These are phyloP conservation scores for Carex cristatella DNA, from an alignment of 176 grass and related monocot genomes.

Conservation along the genomic window DNA sequence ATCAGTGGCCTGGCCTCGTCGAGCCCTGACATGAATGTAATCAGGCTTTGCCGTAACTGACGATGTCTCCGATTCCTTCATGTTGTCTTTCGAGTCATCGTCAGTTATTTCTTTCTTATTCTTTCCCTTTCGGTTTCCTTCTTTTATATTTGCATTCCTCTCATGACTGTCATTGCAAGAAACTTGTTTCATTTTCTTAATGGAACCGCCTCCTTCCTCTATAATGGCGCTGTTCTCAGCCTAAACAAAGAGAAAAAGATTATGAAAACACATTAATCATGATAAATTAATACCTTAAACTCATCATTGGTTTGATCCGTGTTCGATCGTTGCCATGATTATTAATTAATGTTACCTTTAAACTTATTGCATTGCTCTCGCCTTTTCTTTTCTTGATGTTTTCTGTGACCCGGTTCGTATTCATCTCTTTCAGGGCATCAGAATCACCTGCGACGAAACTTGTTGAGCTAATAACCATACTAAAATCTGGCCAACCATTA, in stretches of 20 bases:
- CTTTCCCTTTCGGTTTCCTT: conserved; percentile 29
- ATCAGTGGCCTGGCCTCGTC: conserved; percentile 94
- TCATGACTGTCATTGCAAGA: background rate
- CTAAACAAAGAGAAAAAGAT: background rate
- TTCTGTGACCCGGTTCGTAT: background rate
- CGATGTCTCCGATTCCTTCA: background rate
- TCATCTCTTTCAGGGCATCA: background rate
- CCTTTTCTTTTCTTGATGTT: conserved; percentile 51
- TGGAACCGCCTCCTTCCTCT: background rate
- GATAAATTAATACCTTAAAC: background rate
- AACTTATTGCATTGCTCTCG: conserved; percentile 16
- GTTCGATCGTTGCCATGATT: background rate
- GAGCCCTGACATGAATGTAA: conserved; percentile 95
- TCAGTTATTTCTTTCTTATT: conserved; percentile 37
- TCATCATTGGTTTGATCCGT: background rate
- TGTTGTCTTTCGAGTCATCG: conserved; percentile 26
- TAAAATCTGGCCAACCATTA: conserved; percentile 53
- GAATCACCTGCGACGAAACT: conserved; percentile 9
- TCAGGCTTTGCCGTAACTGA: conserved; percentile 41
- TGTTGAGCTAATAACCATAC: conserved; percentile 24
- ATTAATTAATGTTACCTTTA: conserved; percentile 43
- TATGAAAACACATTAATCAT: background rate
- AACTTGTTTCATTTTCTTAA: conserved; percentile 18
- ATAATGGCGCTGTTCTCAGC: background rate
- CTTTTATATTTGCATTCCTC: conserved; percentile 1